Evolutionary conservation across 768 basidiomycete genomes (phyloP).

Genomic region (Pisolithus orientalis): DNA sequence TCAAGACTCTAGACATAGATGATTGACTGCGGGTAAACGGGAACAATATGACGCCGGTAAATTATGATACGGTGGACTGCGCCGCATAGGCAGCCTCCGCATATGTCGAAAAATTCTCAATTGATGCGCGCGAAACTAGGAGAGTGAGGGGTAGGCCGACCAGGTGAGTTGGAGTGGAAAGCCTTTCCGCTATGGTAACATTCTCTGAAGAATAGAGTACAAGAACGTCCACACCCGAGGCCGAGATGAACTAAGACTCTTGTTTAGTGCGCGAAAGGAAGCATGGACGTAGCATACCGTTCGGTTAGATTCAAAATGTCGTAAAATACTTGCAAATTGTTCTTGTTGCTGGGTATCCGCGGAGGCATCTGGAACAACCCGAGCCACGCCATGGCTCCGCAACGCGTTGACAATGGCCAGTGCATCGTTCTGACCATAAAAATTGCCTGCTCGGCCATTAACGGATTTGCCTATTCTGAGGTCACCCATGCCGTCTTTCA

Average conservation of each 20-base stretch:
- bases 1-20: background rate
- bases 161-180: slow-evolving; percentile 44
- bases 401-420: slow-evolving; percentile 48
- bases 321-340: slow-evolving; percentile 43
- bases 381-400: slow-evolving; percentile 44
- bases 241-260: slow-evolving; percentile 47
- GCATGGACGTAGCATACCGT: slow-evolving; percentile 35
- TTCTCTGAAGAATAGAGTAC: slow-evolving; percentile 56
- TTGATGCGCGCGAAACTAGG: slow-evolving; percentile 49
- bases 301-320: slow-evolving; percentile 46
- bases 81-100: slow-evolving; percentile 41
- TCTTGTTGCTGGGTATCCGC: slow-evolving; percentile 38
- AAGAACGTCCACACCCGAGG: slow-evolving; percentile 45
- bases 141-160: slow-evolving; percentile 38
- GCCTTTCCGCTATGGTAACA: slow-evolving; percentile 35
- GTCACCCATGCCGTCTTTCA: slow-evolving; percentile 31
- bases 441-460: slow-evolving; percentile 50
- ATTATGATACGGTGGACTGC: slow-evolving; percentile 6
- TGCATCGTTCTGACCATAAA: slow-evolving; percentile 46
- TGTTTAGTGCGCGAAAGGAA: background rate
- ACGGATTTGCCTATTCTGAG: slow-evolving; percentile 29
- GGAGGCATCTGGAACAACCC: slow-evolving; percentile 33
- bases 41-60: background rate
- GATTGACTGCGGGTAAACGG: background rate
- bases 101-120: slow-evolving; percentile 57